Evolutionary conservation across 768 basidiomycete species (phyloP), one percentile per base, ranked within the genome.

Genomic region (Leucogyrophana mollusca): DNA sequence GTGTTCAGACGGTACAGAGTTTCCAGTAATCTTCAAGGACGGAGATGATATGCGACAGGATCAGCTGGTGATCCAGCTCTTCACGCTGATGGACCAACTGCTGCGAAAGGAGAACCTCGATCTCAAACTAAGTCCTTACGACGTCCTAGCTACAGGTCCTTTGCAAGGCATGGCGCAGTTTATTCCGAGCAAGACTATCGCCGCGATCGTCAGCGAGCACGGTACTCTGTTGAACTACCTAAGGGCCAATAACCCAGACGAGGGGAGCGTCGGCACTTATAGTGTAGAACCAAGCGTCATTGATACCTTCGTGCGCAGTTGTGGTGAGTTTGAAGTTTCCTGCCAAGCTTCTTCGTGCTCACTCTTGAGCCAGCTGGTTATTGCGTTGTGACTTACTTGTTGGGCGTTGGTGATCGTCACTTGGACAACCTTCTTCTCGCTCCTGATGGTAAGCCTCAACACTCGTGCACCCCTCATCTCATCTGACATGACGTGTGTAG

Each of bases 1-100:
- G 56, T 88, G 89, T 55, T 73, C 82, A 9, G 87, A 91, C 46
- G 85, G 89, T 9, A 78, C 82, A 13, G 90, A 94, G 60, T 98
- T 88, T 65, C 90, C 94, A 0, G 80, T 97, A 42, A 98, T 99
- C 50, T 97, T 98, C 78, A 99, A 98, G 68, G 94, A 97, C 55
- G 96, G 96, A 11, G 96, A 98, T 61, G 96, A 99, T 61, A 87
- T 98, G 77, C 85, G 96, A 17, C 96, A 99, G 65, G 96, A 99
- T 62, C 96, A 99, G 64, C 81, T 99, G 30, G 94, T 98, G 21
- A 87, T 98, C 40, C 96, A 99, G 65, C 76, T 98, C n/a, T 94
- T 99, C 66, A 96, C 94, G 13, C 80, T 99, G 21, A 99, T 99
- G 96, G 94, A 99, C 61, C 78, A 89, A 39, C 67, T 99, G 20